Base-by-base conservation (phyloP, 768 basidiomycete species). In the Galerina marginata region DNA sequence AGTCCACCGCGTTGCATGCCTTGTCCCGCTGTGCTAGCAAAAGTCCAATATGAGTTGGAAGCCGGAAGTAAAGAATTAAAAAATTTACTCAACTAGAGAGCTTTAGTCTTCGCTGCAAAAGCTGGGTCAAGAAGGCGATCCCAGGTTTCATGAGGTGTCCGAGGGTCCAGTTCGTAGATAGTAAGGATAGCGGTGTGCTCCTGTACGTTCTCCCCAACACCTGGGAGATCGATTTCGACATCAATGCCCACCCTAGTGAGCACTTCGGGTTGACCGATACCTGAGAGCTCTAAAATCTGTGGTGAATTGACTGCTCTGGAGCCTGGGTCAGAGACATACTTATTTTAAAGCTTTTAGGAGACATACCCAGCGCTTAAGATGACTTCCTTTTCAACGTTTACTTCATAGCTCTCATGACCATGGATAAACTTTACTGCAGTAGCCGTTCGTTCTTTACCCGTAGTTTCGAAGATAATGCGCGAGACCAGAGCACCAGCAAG, bases 211-310 rank as follows among this genome's bases (percentile, higher is more conserved):
- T 83, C 81, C 1, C 86, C 86, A 39, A 88, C 85, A 42, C 84
- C 86, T 14, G 85, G 83, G 4, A 86, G 77, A 25, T 81, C 78
- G 29, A 80, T 58, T 14, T 73, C 68, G 20, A 82, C 74, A 39
- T 72, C 58, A 46, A 88, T 77, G 12, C 77, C 79, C 14, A 77
- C 79, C 2, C 69, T 68, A n/a, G 75, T 60, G 16, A 88, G 72
- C 1, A 85, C 77, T 46, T 83, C 79, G 54, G 69, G 66, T 1
- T 83, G 83, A 0, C 87, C 87, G 48, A 87, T 77, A 50, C 86
- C 87, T 45, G 83, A 84, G 9, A 79, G 75, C 74, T 84, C 75
- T 5, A 88, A 73, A 10, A 87, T 75, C 12, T 84, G 79, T 1
- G 86, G 84, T 48, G 77, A 80, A 26, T 64, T 68, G 42, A 68